Conservation (phyloP, 768 basidiomycete species). For the Psilocybe tampanensis region DNA sequence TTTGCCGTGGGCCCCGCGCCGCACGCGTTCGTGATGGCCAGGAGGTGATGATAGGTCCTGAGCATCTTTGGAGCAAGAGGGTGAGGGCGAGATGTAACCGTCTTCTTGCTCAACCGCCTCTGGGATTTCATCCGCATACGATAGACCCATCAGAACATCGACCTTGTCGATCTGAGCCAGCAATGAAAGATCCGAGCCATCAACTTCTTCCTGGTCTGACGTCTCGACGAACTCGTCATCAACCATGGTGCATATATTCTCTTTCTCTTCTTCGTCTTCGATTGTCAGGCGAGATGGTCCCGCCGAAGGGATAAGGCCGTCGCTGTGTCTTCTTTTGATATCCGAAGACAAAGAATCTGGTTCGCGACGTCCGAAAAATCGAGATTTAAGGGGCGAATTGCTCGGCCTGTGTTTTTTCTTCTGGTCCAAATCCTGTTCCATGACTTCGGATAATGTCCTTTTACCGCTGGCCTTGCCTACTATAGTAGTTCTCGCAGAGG, state of each 20-base stretch:
- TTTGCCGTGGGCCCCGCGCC: background rate
- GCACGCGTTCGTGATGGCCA: conserved; percentile 15
- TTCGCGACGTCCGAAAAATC: conserved; percentile 34
- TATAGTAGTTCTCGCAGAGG: conserved; percentile 20
- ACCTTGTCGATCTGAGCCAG: conserved; percentile 40
- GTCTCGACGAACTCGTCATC: conserved; percentile 27
- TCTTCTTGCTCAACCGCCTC: conserved; percentile 72
- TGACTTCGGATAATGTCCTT: conserved; percentile 68
- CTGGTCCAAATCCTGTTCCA: conserved; percentile 62
- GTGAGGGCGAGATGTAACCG: conserved; percentile 78
- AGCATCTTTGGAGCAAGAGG: conserved; percentile 55
- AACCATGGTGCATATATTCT: conserved; percentile 39
- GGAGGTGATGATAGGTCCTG: conserved; percentile 72
- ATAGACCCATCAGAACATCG: conserved; percentile 38
- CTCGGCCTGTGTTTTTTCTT: conserved; percentile 44
- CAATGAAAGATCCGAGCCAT: conserved; percentile 32
- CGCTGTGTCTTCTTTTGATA: conserved; percentile 22
- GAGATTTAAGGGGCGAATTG: conserved; percentile 31
- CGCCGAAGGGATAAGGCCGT: conserved; percentile 20
- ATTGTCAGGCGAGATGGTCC: conserved; percentile 35
- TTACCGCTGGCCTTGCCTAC: conserved; percentile 75
- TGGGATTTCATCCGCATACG: conserved; percentile 39
- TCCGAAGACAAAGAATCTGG: conserved; percentile 4
- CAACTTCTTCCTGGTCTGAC: conserved; percentile 23
- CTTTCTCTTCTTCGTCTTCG: conserved; percentile 36